phyloP scores from a whole-genome alignment of 2,329 filamentous ascomycete genomes.

The Cercospora sp. region DNA sequence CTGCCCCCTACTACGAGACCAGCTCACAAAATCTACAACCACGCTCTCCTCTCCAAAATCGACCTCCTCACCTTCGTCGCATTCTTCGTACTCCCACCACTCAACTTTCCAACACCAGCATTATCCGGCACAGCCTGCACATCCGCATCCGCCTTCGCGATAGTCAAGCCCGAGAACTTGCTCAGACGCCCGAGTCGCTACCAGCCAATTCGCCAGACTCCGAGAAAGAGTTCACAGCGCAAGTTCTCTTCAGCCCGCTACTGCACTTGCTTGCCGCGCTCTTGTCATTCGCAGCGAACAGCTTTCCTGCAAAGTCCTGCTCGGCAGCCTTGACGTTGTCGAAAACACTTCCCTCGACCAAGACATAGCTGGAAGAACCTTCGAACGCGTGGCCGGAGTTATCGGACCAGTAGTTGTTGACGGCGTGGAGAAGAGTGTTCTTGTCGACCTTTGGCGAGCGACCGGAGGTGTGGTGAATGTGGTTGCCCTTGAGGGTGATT shows the following conservation, averaged over 20 bases:
- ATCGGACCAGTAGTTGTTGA: slow-evolving; percentile 64
- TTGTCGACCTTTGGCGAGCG: slow-evolving; percentile 58
- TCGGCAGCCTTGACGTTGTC: slow-evolving; percentile 19
- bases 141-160: slow-evolving; percentile 22
- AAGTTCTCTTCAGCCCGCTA: slow-evolving; percentile 18
- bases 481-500: slow-evolving; percentile 62
- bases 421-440: slow-evolving; percentile 60
- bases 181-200: slow-evolving; percentile 19
- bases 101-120: slow-evolving; percentile 24
- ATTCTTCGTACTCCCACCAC: not conserved
- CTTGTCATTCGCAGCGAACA: slow-evolving; percentile 18
- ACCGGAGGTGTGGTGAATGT: slow-evolving; percentile 60
- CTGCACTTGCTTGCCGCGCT: slow-evolving; percentile 10
- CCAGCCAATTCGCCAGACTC: slow-evolving; percentile 18
- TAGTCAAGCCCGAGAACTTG: slow-evolving; percentile 20
- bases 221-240: slow-evolving; percentile 18
- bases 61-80: slow-evolving; percentile 8
- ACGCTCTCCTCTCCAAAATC: not conserved
- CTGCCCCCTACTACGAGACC: not conserved
- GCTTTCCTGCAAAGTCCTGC: slow-evolving; percentile 12
- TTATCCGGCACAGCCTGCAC: slow-evolving; percentile 22
- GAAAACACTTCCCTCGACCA: slow-evolving; percentile 31
- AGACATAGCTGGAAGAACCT: slow-evolving; percentile 24
- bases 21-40: not conserved
- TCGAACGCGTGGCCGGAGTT: slow-evolving; percentile 57